Evolutionary conservation across 805 yeast species (phyloP).

Genomic region (Cyberlindnera mycetangii): DNA sequence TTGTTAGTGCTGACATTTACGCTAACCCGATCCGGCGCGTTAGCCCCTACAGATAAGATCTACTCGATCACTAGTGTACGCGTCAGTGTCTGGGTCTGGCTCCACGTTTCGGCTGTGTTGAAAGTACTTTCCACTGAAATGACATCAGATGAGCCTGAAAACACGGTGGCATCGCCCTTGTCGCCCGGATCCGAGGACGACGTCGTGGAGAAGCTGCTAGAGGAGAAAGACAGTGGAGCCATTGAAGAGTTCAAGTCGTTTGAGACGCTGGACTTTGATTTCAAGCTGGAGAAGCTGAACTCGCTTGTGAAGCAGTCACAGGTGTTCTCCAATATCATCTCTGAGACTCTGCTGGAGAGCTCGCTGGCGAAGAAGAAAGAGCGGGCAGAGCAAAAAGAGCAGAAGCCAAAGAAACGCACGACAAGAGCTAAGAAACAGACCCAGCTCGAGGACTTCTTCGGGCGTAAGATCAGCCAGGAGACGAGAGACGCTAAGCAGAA

Average conservation of each 20-base stretch:
- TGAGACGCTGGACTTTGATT: conserved; percentile 46
- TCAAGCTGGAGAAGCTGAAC: conserved; percentile 63
- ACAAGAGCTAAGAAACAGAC: neutral
- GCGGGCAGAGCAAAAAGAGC: conserved; percentile 18
- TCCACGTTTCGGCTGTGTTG: too few species aligned
- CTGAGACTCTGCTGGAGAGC: conserved; percentile 66
- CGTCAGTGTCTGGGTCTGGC: too few species aligned
- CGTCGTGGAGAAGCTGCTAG: conserved; percentile 18
- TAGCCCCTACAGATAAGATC: neutral
- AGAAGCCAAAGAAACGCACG: conserved; percentile 14
- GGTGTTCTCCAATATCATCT: conserved; percentile 80
- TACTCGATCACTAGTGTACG: neutral
- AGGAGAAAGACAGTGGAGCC: conserved; percentile 7
- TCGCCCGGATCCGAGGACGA: too few species aligned
- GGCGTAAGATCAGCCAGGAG: conserved; percentile 19
- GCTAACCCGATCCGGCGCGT: conserved; percentile 2
- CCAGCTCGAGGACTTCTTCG: conserved; percentile 26
- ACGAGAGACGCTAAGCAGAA: conserved; percentile 25
- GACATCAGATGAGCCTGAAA: too few species aligned
- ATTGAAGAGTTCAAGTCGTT: conserved; percentile 23
- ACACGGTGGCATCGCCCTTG: too few species aligned
- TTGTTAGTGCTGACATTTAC: conserved; percentile 18
- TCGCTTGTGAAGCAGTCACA: conserved; percentile 84
- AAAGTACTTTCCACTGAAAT: too few species aligned
- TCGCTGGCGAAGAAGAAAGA: conserved; percentile 35